These are phyloP conservation scores for Fragaria ananassa DNA, from an alignment of 306 rosid species.

Conservation along the genomic window DNA sequence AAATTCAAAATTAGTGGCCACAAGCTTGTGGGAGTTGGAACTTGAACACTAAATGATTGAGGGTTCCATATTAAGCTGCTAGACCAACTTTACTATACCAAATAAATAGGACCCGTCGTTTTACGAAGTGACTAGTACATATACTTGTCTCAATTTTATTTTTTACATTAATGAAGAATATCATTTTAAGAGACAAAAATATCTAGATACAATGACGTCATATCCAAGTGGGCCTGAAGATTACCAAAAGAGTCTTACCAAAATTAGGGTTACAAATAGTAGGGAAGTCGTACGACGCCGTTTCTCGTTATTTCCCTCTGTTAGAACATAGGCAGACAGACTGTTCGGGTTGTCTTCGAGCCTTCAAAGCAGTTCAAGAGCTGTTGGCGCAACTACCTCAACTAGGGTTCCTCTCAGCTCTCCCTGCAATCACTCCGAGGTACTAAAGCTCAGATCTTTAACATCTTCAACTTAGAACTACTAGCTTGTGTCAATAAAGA, in stretches of 20 bases:
- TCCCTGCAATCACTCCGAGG: slow-evolving; percentile 28
- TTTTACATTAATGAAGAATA: too few relatives aligned
- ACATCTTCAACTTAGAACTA: slow-evolving; percentile 26
- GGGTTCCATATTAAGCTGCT: too few relatives aligned
- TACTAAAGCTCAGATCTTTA: slow-evolving; percentile 21
- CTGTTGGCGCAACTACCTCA: not conserved
- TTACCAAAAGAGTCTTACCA: not conserved
- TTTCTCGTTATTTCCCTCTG: not conserved
- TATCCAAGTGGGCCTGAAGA: not conserved
- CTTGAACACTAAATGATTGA: too few relatives aligned
- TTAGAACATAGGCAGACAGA: not conserved
- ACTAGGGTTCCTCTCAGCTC: slow-evolving; percentile 26
- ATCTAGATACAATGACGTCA: not conserved
- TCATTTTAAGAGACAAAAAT: not conserved
- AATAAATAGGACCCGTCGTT: too few relatives aligned
- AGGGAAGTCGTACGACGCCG: not conserved
- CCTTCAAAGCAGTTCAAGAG: not conserved
- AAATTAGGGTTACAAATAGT: not conserved
- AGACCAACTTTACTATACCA: too few relatives aligned
- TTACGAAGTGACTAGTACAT: too few relatives aligned
- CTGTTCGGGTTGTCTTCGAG: not conserved
- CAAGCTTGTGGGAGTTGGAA: too few relatives aligned
- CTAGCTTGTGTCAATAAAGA: not conserved
- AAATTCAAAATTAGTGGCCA: too few relatives aligned
- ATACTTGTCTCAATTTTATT: too few relatives aligned